These are phyloP conservation scores for Epichloe aotearoae DNA, from an alignment of 2,329 filamentous ascomycete species.

Conservation along the genomic window DNA sequence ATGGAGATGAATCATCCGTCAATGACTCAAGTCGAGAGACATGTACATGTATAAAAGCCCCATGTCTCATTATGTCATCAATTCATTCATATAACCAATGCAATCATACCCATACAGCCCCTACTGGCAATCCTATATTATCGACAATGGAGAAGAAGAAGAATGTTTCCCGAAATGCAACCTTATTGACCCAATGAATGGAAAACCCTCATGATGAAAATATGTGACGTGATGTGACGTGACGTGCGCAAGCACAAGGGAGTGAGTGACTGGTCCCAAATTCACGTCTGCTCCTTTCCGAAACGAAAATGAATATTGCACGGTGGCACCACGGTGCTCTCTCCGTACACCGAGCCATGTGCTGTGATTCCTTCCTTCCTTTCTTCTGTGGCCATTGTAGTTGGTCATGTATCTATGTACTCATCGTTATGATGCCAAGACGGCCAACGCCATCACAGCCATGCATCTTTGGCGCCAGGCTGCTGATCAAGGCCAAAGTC, in stretches of 20 bases:
- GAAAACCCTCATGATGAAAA: not conserved
- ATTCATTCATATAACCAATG: constrained; percentile 22
- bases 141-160: constrained; percentile 9
- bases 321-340: not conserved
- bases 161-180: not conserved
- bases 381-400: not conserved
- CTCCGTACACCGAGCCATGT: not conserved
- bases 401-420: not conserved
- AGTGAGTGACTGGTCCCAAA: not conserved
- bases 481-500: constrained; percentile 31
- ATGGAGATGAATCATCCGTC: too few relatives aligned
- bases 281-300: not conserved
- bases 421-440: not conserved
- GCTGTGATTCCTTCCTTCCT: not conserved
- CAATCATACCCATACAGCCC: constrained; percentile 15
- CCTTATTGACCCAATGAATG: not conserved
- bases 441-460: constrained; percentile 12
- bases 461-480: constrained; percentile 17
- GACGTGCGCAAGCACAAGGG: constrained; percentile 4
- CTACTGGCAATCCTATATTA: constrained; percentile 11
- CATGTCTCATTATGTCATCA: constrained; percentile 19
- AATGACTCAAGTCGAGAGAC: not conserved
- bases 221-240: not conserved
- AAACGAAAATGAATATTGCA: not conserved
- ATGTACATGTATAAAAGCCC: not conserved